Conservation (phyloP, 331 rosid species). For the Cucumis variabilis region DNA sequence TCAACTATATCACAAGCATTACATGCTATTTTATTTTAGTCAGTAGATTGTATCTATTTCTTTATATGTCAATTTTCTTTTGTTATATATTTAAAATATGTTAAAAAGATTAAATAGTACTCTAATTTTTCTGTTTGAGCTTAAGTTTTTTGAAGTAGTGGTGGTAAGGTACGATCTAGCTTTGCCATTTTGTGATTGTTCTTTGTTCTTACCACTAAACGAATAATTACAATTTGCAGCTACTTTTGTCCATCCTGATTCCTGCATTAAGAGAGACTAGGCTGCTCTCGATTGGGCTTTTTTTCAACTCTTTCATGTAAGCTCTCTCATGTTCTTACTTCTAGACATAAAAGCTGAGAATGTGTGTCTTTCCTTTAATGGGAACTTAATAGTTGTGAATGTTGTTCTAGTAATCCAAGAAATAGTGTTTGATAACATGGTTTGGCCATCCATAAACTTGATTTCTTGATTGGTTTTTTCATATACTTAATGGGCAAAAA, state of each 20-base stretch:
- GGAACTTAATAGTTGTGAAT: not conserved
- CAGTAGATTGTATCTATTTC: conserved; percentile 9
- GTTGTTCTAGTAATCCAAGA: not conserved
- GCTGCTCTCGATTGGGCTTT: conserved; percentile 79
- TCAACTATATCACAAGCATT: too few species aligned
- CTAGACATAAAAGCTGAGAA: not conserved
- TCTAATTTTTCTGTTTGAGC: not conserved
- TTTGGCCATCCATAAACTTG: too few species aligned
- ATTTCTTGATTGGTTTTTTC: too few species aligned
- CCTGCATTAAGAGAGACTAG: conserved; percentile 83
- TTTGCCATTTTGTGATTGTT: not conserved
- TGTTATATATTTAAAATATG: too few species aligned
- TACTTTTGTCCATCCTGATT: conserved; percentile 68
- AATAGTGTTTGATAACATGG: too few species aligned
- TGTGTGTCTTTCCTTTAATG: too few species aligned
- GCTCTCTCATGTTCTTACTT: conserved; percentile 26
- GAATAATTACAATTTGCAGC: conserved; percentile 50
- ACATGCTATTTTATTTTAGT: too few species aligned
- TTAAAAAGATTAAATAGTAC: not conserved
- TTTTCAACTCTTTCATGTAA: conserved; percentile 76
- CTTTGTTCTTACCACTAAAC: not conserved
- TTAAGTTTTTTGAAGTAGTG: not conserved
- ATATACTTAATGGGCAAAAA: too few species aligned
- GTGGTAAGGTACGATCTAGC: not conserved
- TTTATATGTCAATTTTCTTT: not conserved